These are phyloP conservation scores for Aureobasidium musti DNA, from an alignment of 2,329 filamentous ascomycete species.

Conservation along the genomic window DNA sequence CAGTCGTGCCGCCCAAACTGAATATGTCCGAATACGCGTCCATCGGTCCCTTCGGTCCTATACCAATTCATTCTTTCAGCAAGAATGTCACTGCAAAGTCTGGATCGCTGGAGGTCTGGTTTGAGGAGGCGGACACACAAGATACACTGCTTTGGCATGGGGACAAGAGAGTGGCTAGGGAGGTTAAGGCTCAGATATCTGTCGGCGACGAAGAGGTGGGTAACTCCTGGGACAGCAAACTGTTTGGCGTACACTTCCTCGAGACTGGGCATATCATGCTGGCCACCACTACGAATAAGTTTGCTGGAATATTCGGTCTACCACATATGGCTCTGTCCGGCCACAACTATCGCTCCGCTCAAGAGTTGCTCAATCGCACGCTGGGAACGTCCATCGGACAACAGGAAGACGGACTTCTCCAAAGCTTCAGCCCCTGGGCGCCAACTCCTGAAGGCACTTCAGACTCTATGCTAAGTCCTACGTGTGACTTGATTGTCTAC, in stretches of 20 bases:
- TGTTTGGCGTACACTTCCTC: slow-evolving; percentile 85
- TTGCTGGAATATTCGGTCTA: slow-evolving; percentile 84
- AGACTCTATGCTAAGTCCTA: slow-evolving; percentile 64
- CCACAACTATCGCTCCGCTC: slow-evolving; percentile 51
- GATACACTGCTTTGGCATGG: slow-evolving; percentile 40
- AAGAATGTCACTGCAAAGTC: slow-evolving; percentile 76
- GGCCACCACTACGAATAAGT: slow-evolving; percentile 88
- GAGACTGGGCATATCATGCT: slow-evolving; percentile 76
- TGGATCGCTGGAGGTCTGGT: slow-evolving; percentile 68
- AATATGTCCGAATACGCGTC: slow-evolving; percentile 61
- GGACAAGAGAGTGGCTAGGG: slow-evolving; percentile 55
- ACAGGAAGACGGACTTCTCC: slow-evolving; percentile 62
- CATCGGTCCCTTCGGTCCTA: slow-evolving; percentile 64
- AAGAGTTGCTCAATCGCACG: slow-evolving; percentile 69
- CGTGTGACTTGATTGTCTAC: slow-evolving; percentile 88
- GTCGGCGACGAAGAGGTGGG: slow-evolving; percentile 72
- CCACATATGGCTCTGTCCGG: slow-evolving; percentile 74
- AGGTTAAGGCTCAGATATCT: slow-evolving; percentile 68
- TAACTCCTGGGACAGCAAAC: slow-evolving; percentile 74
- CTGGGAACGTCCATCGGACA: slow-evolving; percentile 67
- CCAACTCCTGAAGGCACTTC: slow-evolving; percentile 62
- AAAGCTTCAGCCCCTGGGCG: slow-evolving; percentile 68
- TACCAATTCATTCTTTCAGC: slow-evolving; percentile 59
- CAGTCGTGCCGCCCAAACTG: slow-evolving; percentile 50
- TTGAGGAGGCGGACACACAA: slow-evolving; percentile 57